Base-by-base conservation (phyloP, 352 stramenopile species). In the Globisporangium lucens region DNA sequence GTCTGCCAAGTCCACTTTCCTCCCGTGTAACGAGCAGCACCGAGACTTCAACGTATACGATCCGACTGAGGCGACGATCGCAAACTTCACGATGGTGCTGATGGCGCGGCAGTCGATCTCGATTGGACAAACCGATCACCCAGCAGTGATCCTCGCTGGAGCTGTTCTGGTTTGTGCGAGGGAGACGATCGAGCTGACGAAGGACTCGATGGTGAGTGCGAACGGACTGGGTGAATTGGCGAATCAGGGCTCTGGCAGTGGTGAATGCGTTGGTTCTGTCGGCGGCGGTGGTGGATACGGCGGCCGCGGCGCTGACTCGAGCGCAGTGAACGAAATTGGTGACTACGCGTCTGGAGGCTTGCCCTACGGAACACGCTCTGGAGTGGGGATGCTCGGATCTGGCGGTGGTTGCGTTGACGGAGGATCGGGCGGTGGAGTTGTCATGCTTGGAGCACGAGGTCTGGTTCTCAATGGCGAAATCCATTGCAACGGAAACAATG, bases 381-480 rank as follows among this genome's bases (percentile, higher is more conserved):
- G 86, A 8, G 75, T 77, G 63, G 86, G 86, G 10, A 85, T 89
- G 74, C 66, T 94, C 7, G 86, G 86, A 13, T 91, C 84, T 12
- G 86, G 84, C 62, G 86, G 86, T 33, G 84, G 86, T 0, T 94
- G 86, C 46, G 80, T 89, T 4, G 76, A 80, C 36, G 84, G 82
- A 2, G 86, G 86, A 30, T 80, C 83, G 20, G 86, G 86, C 38
- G 86, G 86, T 24, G 86, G 86, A 52, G 77, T 94, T 24, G 75
- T 90, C 4, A 83, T 89, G 69, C 62, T 94, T 41, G 86, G 84
- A 30, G 83, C 86, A 0, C 66, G 69, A 4, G 79, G 76, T 5
- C 68, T 94, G n/a, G 69, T 88, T 17, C 69, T 94, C 0, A 82
- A 92, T 68, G 86, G 86, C n/a, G 76, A 85, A 24, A 80, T 94